phyloP scores from a whole-genome alignment of 2,329 filamentous ascomycete species.

The Epichloe aotearoae region DNA sequence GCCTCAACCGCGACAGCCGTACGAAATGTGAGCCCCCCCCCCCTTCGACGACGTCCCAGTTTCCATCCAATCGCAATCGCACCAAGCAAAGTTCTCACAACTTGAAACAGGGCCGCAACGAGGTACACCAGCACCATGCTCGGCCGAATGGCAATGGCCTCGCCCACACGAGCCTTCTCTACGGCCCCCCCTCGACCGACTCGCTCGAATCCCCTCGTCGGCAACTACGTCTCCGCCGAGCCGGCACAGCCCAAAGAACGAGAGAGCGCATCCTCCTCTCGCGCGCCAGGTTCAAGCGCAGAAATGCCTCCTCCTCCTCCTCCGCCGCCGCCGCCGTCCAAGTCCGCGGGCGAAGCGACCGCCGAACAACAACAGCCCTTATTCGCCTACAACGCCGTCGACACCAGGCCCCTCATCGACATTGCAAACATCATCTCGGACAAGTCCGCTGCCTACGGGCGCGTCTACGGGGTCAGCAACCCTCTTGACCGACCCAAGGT shows the following conservation, averaged over 20 bases:
- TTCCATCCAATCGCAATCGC: background rate
- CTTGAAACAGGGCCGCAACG: slow-evolving; percentile 12
- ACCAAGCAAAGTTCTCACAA: background rate
- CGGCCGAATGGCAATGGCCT: slow-evolving; percentile 14
- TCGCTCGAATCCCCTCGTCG: slow-evolving; percentile 20
- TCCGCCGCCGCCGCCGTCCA: slow-evolving; percentile 5
- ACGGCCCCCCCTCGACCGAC: slow-evolving; percentile 8
- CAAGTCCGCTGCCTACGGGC: slow-evolving; percentile 14
- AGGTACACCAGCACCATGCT: slow-evolving; percentile 19
- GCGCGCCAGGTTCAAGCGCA: slow-evolving; percentile 2
- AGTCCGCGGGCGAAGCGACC: background rate
- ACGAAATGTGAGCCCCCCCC: slow-evolving; percentile 11
- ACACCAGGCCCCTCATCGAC: slow-evolving; percentile 14
- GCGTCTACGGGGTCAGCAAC: slow-evolving; percentile 11
- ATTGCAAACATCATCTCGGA: slow-evolving; percentile 23
- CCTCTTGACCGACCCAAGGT: slow-evolving; percentile 17
- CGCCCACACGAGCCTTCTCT: slow-evolving; percentile 18
- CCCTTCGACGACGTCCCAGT: background rate
- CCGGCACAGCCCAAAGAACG: slow-evolving; percentile 5
- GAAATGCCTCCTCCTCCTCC: slow-evolving; percentile 8
- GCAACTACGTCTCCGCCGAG: slow-evolving; percentile 11
- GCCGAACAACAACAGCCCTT: background rate
- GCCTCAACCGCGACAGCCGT: background rate
- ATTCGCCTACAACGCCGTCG: slow-evolving; percentile 9
- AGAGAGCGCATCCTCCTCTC: background rate